Conservation (phyloP, 768 basidiomycete genomes). For the Leccinum obscurum region DNA sequence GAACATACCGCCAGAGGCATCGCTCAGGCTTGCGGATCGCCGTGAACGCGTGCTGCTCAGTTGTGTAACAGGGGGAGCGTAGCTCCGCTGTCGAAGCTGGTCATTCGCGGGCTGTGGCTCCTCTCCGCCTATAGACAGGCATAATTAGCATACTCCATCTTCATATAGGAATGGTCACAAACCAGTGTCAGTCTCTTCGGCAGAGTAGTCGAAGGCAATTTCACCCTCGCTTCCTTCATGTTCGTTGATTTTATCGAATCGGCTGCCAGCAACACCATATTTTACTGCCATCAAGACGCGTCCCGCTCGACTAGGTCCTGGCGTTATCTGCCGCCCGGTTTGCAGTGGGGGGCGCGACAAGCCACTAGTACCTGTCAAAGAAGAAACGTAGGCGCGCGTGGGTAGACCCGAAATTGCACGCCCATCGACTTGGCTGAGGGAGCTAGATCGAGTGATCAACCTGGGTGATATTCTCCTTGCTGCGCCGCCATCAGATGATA, state of each 20-base stretch:
- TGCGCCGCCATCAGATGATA: slow-evolving; percentile 26
- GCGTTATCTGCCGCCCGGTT: slow-evolving; percentile 41
- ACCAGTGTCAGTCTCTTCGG: slow-evolving; percentile 46
- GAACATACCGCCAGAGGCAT: slow-evolving; percentile 42
- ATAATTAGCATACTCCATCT: slow-evolving; percentile 20
- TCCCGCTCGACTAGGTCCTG: slow-evolving; percentile 47
- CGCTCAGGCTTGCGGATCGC: slow-evolving; percentile 77
- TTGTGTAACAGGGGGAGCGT: slow-evolving; percentile 29
- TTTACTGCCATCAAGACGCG: slow-evolving; percentile 47
- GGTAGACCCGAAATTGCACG: slow-evolving; percentile 35
- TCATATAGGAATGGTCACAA: slow-evolving; percentile 15
- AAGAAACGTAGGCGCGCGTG: slow-evolving; percentile 34
- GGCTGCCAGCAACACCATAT: slow-evolving; percentile 29
- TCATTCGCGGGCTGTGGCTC: slow-evolving; percentile 30
- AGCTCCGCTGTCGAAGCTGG: slow-evolving; percentile 27
- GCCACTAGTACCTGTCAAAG: slow-evolving; percentile 34
- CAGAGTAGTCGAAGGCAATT: slow-evolving; percentile 29
- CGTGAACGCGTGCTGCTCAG: slow-evolving; percentile 58
- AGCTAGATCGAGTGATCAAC: slow-evolving; percentile 33
- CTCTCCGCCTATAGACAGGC: slow-evolving; percentile 30
- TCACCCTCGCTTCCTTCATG: slow-evolving; percentile 44
- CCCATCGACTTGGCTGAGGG: slow-evolving; percentile 35
- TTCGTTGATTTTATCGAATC: slow-evolving; percentile 52
- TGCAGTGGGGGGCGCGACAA: slow-evolving; percentile 42
- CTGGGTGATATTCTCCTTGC: slow-evolving; percentile 28